These are phyloP conservation scores for Salvia rosmarinus DNA, from an alignment of 257 asterid species.

Conservation along the genomic window DNA sequence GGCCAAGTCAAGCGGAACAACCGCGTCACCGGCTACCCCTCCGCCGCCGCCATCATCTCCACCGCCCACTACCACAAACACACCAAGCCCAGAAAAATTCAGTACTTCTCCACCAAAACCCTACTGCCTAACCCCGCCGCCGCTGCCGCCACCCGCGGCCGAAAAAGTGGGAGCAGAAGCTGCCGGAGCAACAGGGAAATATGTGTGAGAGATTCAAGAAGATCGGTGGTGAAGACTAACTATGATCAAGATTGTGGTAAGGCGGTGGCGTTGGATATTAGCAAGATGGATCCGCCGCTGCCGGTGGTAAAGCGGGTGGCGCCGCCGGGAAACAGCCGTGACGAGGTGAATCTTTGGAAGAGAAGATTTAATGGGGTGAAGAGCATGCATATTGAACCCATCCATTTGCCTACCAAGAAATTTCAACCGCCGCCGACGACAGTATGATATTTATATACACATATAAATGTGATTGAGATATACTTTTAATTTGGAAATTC, in stretches of 20 bases:
- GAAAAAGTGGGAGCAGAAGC: slow-evolving; percentile 38
- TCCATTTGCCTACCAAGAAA: slow-evolving; percentile 43
- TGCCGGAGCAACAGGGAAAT: slow-evolving; percentile 38
- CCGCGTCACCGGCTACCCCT: slow-evolving; percentile 56
- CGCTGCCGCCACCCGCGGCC: slow-evolving; percentile 10
- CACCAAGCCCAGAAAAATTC: slow-evolving; percentile 45
- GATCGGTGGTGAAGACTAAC: slow-evolving; percentile 27
- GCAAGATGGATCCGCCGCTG: slow-evolving; percentile 86
- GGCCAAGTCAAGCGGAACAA: slow-evolving; percentile 78
- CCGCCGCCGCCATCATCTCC: slow-evolving; percentile 37
- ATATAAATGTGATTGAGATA: too few species aligned
- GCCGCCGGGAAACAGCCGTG: slow-evolving; percentile 34
- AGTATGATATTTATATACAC: slow-evolving; percentile 30
- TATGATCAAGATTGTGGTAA: slow-evolving; percentile 19
- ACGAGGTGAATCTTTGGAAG: slow-evolving; percentile 75
- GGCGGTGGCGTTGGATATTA: slow-evolving; percentile 44
- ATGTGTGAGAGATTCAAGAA: slow-evolving; percentile 27
- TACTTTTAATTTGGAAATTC: neutral
- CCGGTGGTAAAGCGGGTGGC: slow-evolving; percentile 71
- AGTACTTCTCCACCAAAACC: slow-evolving; percentile 43
- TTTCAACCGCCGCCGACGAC: slow-evolving; percentile 49
- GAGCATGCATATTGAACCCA: slow-evolving; percentile 58
- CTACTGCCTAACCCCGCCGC: slow-evolving; percentile 36
- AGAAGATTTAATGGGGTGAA: slow-evolving; percentile 63
- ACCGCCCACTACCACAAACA: slow-evolving; percentile 41